Base-by-base conservation (phyloP, 805 yeast genomes). In the Saturnispora diversa region DNA sequence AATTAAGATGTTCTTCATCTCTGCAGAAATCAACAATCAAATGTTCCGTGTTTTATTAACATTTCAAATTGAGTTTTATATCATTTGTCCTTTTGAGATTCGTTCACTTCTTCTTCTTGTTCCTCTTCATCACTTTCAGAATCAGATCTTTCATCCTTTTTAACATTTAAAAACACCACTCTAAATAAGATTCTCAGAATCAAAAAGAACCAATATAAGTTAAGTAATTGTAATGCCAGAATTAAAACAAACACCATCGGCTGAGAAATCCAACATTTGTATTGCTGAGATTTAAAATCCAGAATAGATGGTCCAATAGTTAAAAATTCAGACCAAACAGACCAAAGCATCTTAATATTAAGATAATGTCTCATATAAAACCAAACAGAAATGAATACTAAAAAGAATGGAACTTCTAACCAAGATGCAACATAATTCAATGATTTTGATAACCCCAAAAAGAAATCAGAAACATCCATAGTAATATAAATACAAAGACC, bases 221-320 rank as follows among this genome's bases (percentile, higher is more conserved):
- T 92, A 43, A 92, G 86, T 42, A 85, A 53, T 60, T 92, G 97
- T 48, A 92, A 70, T 1, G 92, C 88, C 39, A 72, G 67, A 45
- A 92, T 72, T 54, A 92, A 72, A 17, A 64, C 60, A 54, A 92
- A 88, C 3, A 90, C 88, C 58, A 92, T 87, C 40, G 85, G 84
- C 64, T 85, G 94, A 19, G 97, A 81, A 50, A 92, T 84, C 82
- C 86, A 86, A 64, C 97, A 92, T 64, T 92, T 92, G 68, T 90
- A 92, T 61, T 92, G 96, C 61, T 88, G 90, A 23, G 92, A 79
- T 10, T 73, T 84, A 77, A 85, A 92, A 67, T 86, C 77, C 51
- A 92, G 68, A 42, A 71, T 72, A 62, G 70, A 87, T 41, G 80
- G 79, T 29, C 98, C 98, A 19, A 84, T 86, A 2, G 94, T 75